Evolutionary conservation across 805 yeast genomes (phyloP).

Genomic region (Lipomyces japonicus): DNA sequence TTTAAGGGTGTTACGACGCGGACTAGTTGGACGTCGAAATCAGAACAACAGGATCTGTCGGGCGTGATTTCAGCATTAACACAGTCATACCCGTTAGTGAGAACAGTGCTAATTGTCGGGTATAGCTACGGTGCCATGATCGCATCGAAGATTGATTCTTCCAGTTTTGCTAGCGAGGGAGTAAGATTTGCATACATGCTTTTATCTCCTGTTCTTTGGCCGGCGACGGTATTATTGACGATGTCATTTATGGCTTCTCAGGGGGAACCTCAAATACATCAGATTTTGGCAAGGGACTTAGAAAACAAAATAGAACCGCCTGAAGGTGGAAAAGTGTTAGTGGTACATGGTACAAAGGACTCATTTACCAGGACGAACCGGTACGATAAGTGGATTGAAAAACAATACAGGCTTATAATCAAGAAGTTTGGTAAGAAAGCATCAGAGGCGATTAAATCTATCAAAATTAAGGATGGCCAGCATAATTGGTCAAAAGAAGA

Average conservation of each 20-base stretch:
- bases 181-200: constrained; percentile 12
- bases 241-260: constrained; percentile 7
- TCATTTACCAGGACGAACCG: constrained; percentile 9
- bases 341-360: constrained; percentile 20
- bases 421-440: neutral
- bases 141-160: constrained; percentile 8
- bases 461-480: constrained; percentile 9
- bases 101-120: constrained; percentile 17
- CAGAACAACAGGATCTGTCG: constrained; percentile 17
- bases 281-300: neutral
- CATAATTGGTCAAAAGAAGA: constrained; percentile 16
- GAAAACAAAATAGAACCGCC: neutral
- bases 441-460: neutral
- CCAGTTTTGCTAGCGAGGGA: constrained; percentile 1
- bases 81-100: constrained; percentile 4
- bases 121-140: constrained; percentile 25
- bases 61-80: constrained; percentile 10
- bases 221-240: constrained; percentile 11
- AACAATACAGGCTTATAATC: constrained; percentile 2
- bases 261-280: constrained; percentile 20
- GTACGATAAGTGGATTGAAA: constrained; percentile 11
- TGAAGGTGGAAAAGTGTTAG: constrained; percentile 13
- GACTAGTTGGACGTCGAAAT: constrained; percentile 19
- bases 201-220: constrained; percentile 26
- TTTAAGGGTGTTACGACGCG: constrained; percentile 26